A percentile compares a stretch with the other conserved stretches of the same genome.
Conservation (phyloP, 2,329 filamentous ascomycete species). For the Curvularia sp. region DNA sequence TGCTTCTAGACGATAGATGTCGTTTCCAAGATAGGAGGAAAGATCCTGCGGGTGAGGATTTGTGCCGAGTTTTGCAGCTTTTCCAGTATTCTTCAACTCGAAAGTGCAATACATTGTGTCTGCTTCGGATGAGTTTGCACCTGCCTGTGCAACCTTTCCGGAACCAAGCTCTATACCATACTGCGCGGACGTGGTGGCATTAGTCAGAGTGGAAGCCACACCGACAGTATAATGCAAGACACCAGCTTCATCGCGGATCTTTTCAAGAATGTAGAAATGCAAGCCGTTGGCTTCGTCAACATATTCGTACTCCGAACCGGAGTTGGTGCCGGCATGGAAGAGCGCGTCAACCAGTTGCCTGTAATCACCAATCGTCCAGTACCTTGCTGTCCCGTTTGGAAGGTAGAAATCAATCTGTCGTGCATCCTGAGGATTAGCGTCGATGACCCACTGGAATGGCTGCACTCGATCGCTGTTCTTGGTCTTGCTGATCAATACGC, state of each 20-base stretch:
- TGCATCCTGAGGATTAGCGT: conserved; percentile 63
- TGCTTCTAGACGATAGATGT: background rate
- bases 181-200: background rate
- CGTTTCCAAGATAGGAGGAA: background rate
- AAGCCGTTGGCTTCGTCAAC: conserved; percentile 57
- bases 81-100: background rate
- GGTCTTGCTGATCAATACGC: conserved; percentile 63
- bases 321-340: conserved; percentile 62
- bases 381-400: conserved; percentile 57
- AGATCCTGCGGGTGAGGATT: background rate
- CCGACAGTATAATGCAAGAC: conserved; percentile 60
- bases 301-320: conserved; percentile 59
- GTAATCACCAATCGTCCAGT: conserved; percentile 61
- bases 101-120: background rate
- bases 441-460: conserved; percentile 64
- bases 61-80: background rate
- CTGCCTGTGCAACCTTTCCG: background rate
- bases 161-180: background rate
- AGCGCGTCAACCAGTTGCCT: conserved; percentile 61
- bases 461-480: conserved; percentile 52
- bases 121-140: background rate
- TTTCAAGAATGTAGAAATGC: conserved; percentile 60
- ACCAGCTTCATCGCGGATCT: conserved; percentile 52
- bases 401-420: conserved; percentile 58
- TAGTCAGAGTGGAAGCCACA: conserved; percentile 51